Percentiles rank a stretch among this genome's conserved stretches.
phyloP scores from a whole-genome alignment of 176 grass and related monocot genomes.

The Carex pumila region DNA sequence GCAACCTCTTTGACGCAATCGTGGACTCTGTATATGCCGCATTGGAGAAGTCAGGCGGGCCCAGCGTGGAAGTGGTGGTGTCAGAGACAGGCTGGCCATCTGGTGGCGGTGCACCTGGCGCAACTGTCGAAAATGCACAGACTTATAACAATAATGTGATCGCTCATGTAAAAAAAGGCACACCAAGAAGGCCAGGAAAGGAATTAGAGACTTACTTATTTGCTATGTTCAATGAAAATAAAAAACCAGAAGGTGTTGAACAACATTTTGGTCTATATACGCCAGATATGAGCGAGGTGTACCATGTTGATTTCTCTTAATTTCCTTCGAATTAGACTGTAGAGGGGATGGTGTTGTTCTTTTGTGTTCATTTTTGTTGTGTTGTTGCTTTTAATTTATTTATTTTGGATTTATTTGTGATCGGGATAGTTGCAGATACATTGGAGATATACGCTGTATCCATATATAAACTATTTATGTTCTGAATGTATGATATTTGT shows the following conservation, averaged over 20 bases:
- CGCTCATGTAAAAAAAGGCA: constrained; percentile 40
- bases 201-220: constrained; percentile 76
- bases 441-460: background rate
- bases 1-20: constrained; percentile 90
- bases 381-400: background rate
- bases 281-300: constrained; percentile 90
- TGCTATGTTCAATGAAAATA: constrained; percentile 95
- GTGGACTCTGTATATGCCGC: constrained; percentile 67
- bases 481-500: background rate
- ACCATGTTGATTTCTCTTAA: constrained; percentile 59
- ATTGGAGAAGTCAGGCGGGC: constrained; percentile 48
- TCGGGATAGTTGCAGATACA: background rate
- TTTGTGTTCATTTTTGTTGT: constrained; percentile 1
- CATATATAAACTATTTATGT: background rate
- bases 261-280: constrained; percentile 68
- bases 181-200: constrained; percentile 59
- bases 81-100: constrained; percentile 97
- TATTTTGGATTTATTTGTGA: background rate
- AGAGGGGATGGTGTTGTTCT: background rate
- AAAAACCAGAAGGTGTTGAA: constrained; percentile 70
- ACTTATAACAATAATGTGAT: constrained; percentile 71
- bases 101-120: constrained; percentile 40
- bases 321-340: background rate
- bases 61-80: constrained; percentile 40
- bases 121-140: constrained; percentile 61